Evolutionary conservation across 768 basidiomycete genomes (phyloP).

Genomic region (Suillus fuscotomentosus): DNA sequence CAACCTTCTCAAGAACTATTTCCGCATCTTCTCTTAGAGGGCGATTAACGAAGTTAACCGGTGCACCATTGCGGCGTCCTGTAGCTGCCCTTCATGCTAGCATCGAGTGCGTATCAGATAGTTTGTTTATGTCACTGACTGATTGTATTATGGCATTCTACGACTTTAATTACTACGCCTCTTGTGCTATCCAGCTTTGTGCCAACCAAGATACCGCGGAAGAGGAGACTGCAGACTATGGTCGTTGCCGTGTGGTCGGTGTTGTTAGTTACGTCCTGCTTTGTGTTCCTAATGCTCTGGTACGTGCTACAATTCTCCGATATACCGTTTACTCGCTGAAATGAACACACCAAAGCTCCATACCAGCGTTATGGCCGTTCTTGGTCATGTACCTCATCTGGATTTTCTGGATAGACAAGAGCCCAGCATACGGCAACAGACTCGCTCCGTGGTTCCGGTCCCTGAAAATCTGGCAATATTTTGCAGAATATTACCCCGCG

Average conservation of each 20-base stretch:
- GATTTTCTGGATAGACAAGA: conserved; percentile 71
- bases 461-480: conserved; percentile 77
- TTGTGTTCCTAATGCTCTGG: conserved; percentile 80
- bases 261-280: conserved; percentile 65
- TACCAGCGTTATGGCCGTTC: conserved; percentile 87
- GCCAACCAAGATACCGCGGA: conserved; percentile 81
- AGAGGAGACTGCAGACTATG: conserved; percentile 84
- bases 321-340: not conserved
- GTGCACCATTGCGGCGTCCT: conserved; percentile 57
- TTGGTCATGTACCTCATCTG: conserved; percentile 77
- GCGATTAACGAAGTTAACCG: conserved; percentile 55
- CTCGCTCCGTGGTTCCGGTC: conserved; percentile 74
- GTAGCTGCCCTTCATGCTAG: conserved; percentile 69
- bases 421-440: conserved; percentile 71
- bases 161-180: not conserved
- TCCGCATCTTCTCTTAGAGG: conserved; percentile 65
- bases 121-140: conserved; percentile 24
- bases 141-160: not conserved
- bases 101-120: conserved; percentile 50
- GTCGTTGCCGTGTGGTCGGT: conserved; percentile 88
- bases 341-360: conserved; percentile 54
- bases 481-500: conserved; percentile 89
- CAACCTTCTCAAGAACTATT: conserved; percentile 45
- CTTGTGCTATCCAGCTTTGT: conserved; percentile 57
- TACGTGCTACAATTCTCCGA: conserved; percentile 34